Percentiles rank a stretch among this genome's conserved stretches.
Conservation (phyloP, 768 basidiomycete species). For the Kwoniella bestiolae region DNA sequence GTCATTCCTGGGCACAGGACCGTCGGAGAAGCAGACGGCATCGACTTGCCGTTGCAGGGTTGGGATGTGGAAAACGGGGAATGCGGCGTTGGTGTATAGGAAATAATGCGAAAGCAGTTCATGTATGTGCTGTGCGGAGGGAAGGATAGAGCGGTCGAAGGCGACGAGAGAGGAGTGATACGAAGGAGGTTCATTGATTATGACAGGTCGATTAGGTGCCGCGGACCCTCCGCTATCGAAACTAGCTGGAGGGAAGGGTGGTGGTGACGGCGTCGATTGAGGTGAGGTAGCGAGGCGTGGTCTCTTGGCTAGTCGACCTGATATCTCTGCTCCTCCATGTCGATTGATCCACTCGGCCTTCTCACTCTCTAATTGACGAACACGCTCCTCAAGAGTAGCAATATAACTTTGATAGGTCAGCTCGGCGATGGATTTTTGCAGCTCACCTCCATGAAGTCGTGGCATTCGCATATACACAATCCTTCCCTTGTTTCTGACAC, state of each 20-base stretch:
- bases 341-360: neutral
- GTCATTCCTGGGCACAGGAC: neutral
- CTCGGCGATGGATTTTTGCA: neutral
- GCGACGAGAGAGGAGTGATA: neutral
- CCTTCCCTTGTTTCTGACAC: constrained; percentile 15
- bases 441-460: constrained; percentile 9
- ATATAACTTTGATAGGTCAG: constrained; percentile 1
- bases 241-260: neutral
- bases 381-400: constrained; percentile 13
- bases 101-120: constrained; percentile 9
- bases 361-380: constrained; percentile 1
- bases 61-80: constrained; percentile 29
- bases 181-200: neutral
- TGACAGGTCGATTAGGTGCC: neutral
- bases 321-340: neutral
- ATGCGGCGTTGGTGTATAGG: constrained; percentile 19
- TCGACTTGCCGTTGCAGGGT: constrained; percentile 21
- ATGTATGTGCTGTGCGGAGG: neutral
- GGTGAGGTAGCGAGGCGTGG: neutral
- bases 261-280: neutral
- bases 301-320: neutral
- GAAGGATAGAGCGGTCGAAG: neutral
- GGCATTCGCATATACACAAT: constrained; percentile 20
- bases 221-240: neutral
- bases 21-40: constrained; percentile 16